Conservation (phyloP, 2,329 filamentous ascomycete species). For the Dryadomyces quercivorus region DNA sequence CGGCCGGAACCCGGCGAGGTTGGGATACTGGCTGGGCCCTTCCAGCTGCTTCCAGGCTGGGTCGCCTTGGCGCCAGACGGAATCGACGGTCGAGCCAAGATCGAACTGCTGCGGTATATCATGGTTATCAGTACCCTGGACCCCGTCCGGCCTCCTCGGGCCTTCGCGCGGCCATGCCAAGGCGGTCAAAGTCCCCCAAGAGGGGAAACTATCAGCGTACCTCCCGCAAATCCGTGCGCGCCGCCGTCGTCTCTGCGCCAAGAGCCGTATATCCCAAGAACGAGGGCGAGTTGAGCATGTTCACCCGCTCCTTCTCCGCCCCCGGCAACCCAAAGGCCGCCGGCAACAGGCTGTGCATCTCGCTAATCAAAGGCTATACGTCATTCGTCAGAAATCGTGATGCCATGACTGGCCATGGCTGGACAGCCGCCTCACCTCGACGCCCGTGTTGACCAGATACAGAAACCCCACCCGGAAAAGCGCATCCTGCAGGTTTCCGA, state of each 20-base stretch:
- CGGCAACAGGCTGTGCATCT: slow-evolving; percentile 27
- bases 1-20: slow-evolving; percentile 16
- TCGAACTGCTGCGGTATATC: slow-evolving; percentile 36
- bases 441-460: slow-evolving; percentile 37
- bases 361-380: slow-evolving; percentile 17
- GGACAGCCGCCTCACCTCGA: slow-evolving; percentile 16
- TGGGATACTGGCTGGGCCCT: slow-evolving; percentile 29
- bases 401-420: no score
- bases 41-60: slow-evolving; percentile 26
- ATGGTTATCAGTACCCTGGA: background rate
- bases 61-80: slow-evolving; percentile 16
- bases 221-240: slow-evolving; percentile 34
- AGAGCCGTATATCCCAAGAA: slow-evolving; percentile 47
- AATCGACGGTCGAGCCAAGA: slow-evolving; percentile 19
- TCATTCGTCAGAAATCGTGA: no score
- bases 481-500: slow-evolving; percentile 26
- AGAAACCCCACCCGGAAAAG: slow-evolving; percentile 40
- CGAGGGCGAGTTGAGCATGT: slow-evolving; percentile 41
- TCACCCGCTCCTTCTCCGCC: slow-evolving; percentile 26
- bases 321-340: slow-evolving; percentile 27
- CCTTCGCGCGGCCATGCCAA: background rate
- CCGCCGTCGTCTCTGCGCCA: slow-evolving; percentile 43
- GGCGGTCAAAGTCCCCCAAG: background rate
- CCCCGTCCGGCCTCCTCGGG: no score
- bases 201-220: background rate